These are phyloP conservation scores for Corrigiola litoralis DNA, from an alignment of 179 eudicot genomes.

Conservation along the genomic window DNA sequence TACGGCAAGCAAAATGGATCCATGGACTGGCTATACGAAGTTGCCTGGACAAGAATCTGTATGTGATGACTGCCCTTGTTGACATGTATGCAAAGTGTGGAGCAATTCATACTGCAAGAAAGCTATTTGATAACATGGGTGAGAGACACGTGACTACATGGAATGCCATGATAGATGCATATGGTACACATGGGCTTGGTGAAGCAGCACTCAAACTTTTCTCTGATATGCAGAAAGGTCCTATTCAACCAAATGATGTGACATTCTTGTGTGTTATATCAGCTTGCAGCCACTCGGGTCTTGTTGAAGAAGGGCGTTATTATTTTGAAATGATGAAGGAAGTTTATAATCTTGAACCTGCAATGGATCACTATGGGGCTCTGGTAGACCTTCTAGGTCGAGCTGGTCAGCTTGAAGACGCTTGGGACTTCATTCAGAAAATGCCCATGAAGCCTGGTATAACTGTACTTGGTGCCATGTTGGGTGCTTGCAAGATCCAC, in stretches of 20 bases:
- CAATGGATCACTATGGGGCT: conserved; percentile 74
- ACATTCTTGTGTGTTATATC: conserved; percentile 63
- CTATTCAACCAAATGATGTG: conserved; percentile 42
- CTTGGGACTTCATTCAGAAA: conserved; percentile 57
- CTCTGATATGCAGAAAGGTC: conserved; percentile 39
- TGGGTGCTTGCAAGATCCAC: conserved; percentile 80
- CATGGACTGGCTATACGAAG: conserved; percentile 53
- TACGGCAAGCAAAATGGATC: conserved; percentile 65
- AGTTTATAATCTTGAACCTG: conserved; percentile 45
- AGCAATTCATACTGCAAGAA: conserved; percentile 54
- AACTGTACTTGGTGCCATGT: conserved; percentile 62
- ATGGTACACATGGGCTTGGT: conserved; percentile 71
- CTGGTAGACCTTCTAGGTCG: conserved; percentile 79
- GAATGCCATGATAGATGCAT: conserved; percentile 84
- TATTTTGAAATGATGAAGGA: conserved; percentile 53
- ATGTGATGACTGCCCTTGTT: conserved; percentile 63
- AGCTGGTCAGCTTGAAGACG: conserved; percentile 56
- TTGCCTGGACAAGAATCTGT: conserved; percentile 48
- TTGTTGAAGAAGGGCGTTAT: conserved; percentile 47
- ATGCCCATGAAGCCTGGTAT: conserved; percentile 60
- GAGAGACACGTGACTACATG: conserved; percentile 65
- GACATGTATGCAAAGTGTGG: conserved; percentile 86
- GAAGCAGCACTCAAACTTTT: conserved; percentile 44
- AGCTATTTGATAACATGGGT: conserved; percentile 49
- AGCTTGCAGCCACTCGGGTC: conserved; percentile 78